phyloP scores from a whole-genome alignment of 164 flowering plant species.

The Dillenia suffruticosa region DNA sequence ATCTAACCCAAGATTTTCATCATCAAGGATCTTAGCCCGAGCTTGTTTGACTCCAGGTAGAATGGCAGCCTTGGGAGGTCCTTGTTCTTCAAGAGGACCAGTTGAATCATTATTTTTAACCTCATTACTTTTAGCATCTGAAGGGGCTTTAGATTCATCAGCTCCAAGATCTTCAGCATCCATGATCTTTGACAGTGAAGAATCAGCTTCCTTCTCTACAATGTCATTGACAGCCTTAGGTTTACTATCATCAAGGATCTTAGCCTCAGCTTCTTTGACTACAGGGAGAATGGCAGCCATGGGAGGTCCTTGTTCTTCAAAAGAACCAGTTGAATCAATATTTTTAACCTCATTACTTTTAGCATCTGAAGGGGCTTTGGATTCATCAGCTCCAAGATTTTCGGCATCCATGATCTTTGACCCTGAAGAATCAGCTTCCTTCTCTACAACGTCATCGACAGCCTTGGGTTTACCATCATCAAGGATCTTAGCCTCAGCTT shows the following conservation, averaged over 20 bases:
- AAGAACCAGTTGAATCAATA: conserved; percentile 7
- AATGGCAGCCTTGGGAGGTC: conserved; percentile 8
- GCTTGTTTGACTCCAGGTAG: neutral
- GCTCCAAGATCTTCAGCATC: conserved; percentile 10
- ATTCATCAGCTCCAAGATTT: conserved; percentile 5
- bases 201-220: conserved; percentile 13
- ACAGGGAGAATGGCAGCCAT: conserved; percentile 4
- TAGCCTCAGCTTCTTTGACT: neutral
- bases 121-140: conserved; percentile 2
- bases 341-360: conserved; percentile 3
- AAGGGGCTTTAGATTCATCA: conserved; percentile 4
- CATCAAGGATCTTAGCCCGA: neutral
- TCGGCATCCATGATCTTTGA: conserved; percentile 5
- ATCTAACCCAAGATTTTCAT: conserved; percentile 7
- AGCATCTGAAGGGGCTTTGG: conserved; percentile 7
- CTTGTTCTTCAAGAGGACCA: conserved; percentile 14
- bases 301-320: conserved; percentile 14
- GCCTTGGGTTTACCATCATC: neutral
- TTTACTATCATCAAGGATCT: neutral
- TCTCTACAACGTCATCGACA: conserved; percentile 8
- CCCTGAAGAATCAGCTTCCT: conserved; percentile 11
- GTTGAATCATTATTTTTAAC: conserved; percentile 5
- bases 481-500: conserved; percentile 1
- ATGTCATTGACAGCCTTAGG: conserved; percentile 6
- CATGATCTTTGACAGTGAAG: conserved; percentile 9